Evolutionary conservation across 768 basidiomycete genomes (phyloP), one percentile per base, ranked within the genome.

Genomic region (Rhizopogon vesiculosus): DNA sequence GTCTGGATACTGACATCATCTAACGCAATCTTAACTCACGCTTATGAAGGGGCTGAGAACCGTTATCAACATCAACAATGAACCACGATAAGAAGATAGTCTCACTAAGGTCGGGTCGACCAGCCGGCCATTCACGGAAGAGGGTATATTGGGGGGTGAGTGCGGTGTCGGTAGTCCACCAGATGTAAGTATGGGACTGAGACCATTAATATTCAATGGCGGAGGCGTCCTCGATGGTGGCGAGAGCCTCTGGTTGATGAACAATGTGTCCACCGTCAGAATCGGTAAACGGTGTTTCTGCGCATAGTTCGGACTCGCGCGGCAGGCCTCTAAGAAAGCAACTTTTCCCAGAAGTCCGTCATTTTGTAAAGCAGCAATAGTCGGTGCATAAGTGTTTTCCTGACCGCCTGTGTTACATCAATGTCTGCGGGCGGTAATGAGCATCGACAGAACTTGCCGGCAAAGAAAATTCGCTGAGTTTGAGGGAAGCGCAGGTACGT

Each of bases 401-500:
- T 79, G 76, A 57, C 82, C 81, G 44, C 86, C 86, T 89, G 44
- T n/a, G 10, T 57, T 39, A 44, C 33, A 42, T 64, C 46, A 63
- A 22, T 35, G 22, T 19, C 4, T 41, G 56, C 33, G 28, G 42
- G 29, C 28, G 8, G 16, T 22, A 13, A 46, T 44, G 29, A 39
- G 46, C 53, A 2, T 6, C 41, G 18, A 46, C 13, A 16, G 35
- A 19, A 62, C 77, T 66, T 62, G 85, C 88, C 86, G 53, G 81
- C 85, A 66, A 91, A 79, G 70, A 89, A 90, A 31, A 91, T 72
- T 49, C 83, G 81, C 42, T 87, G 71, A 7, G 87, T 90, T 65
- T 91, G 88, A 9, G 89, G 85, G 64, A 90, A 84, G 58, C 82
- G 79, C 48, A 79, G 76, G 67, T 81, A 89, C 13, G 85, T 86